phyloP scores from a whole-genome alignment of 495 filamentous ascomycete species.

The Tuber melanosporum region DNA sequence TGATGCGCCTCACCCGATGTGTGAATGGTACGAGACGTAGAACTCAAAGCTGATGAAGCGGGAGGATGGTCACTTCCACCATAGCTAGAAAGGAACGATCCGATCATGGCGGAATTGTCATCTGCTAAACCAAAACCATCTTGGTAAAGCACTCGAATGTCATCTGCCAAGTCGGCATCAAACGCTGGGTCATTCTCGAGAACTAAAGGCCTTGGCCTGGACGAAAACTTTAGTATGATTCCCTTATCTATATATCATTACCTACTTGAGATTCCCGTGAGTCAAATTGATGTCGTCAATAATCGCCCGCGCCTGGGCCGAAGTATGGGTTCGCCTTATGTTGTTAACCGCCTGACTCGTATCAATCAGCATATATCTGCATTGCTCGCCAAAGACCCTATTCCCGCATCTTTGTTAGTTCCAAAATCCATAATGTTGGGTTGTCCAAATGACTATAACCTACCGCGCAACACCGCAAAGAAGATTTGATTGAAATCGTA shows the following conservation, averaged over 20 bases:
- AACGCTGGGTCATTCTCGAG: constrained; percentile 84
- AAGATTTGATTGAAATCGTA: constrained; percentile 85
- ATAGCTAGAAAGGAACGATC: background rate
- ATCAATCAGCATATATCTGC: constrained; percentile 65
- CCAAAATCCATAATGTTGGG: background rate
- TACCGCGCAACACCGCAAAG: constrained; percentile 49
- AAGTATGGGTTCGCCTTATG: background rate
- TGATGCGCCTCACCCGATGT: constrained; percentile 46
- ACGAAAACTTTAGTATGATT: background rate
- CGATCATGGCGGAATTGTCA: constrained; percentile 41
- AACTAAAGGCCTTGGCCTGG: constrained; percentile 38
- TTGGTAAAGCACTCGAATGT: constrained; percentile 27
- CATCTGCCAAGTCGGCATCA: constrained; percentile 52
- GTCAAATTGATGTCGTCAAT: constrained; percentile 53
- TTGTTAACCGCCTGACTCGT: background rate
- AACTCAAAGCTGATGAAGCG: constrained; percentile 13
- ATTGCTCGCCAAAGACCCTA: constrained; percentile 3
- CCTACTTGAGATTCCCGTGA: constrained; percentile 27
- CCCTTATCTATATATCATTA: background rate
- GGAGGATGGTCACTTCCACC: background rate
- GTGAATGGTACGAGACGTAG: constrained; percentile 29
- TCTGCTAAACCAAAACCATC: constrained; percentile 39
- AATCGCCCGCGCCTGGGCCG: constrained; percentile 55
- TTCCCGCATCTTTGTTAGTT: background rate
- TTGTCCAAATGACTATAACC: background rate